Percentiles rank a stretch among this genome's conserved stretches.
phyloP scores from a whole-genome alignment of 73 alveolate genomes.

The Paramecium sonneborni region DNA sequence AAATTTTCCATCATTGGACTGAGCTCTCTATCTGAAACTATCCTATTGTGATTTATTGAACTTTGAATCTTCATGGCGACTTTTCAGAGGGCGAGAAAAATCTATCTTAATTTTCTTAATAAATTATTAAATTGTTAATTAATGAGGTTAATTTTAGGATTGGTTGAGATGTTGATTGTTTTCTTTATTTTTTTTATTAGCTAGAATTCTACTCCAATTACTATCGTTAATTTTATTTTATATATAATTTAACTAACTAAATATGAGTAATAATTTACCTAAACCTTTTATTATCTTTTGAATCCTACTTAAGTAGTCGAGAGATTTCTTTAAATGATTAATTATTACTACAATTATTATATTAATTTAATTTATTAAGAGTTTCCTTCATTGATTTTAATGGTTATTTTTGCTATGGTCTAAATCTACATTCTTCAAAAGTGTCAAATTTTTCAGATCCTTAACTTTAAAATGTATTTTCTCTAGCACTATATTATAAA shows the following conservation, averaged over 20 bases:
- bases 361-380: neutral
- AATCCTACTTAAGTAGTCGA: neutral
- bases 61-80: neutral
- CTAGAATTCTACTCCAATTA: neutral
- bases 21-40: neutral
- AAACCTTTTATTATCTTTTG: neutral
- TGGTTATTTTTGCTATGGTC: neutral
- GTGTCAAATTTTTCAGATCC: neutral
- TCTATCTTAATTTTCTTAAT: neutral
- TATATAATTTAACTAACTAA: neutral
- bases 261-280: neutral
- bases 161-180: neutral
- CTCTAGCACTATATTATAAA: neutral
- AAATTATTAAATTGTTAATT: neutral
- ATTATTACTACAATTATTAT: neutral
- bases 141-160: neutral
- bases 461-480: neutral
- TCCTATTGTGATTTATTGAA: neutral
- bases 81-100: neutral
- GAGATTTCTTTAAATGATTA: neutral
- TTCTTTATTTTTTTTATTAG: neutral
- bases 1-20: conserved; percentile 5
- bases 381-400: conserved; percentile 1
- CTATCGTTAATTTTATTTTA: neutral
- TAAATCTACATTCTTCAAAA: neutral